These are phyloP conservation scores for Iodosphaeria phyllophila DNA, from an alignment of 2,329 filamentous ascomycete genomes.

Conservation along the genomic window DNA sequence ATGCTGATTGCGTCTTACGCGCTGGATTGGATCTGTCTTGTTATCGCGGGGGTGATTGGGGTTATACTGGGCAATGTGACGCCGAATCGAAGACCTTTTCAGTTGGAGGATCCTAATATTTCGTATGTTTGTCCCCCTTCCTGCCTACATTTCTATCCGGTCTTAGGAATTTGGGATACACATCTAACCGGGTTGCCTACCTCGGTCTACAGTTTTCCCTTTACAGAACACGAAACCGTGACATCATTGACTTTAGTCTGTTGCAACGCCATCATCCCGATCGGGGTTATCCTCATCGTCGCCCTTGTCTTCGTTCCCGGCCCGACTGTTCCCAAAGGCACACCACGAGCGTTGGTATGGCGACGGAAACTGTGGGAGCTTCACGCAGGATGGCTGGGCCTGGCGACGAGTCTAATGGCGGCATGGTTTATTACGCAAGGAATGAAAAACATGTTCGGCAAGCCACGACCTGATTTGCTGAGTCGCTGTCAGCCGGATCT, in stretches of 20 bases:
- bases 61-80: slow-evolving; percentile 36
- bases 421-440: slow-evolving; percentile 70
- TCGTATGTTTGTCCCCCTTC: slow-evolving; percentile 27
- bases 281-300: slow-evolving; percentile 47
- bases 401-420: slow-evolving; percentile 51
- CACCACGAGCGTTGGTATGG: slow-evolving; percentile 49
- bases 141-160: not conserved
- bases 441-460: slow-evolving; percentile 60
- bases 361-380: slow-evolving; percentile 79
- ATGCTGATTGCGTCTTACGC: slow-evolving; percentile 45
- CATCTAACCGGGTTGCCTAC: slow-evolving; percentile 1
- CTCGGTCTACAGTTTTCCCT: slow-evolving; percentile 39
- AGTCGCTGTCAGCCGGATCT: slow-evolving; percentile 62
- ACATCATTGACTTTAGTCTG: slow-evolving; percentile 44
- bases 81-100: slow-evolving; percentile 54
- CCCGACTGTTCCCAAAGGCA: slow-evolving; percentile 40
- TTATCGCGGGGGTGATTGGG: slow-evolving; percentile 39
- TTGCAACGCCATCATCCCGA: slow-evolving; percentile 45
- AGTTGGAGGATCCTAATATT: slow-evolving; percentile 55
- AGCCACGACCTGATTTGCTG: slow-evolving; percentile 66
- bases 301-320: slow-evolving; percentile 56
- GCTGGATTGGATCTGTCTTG: slow-evolving; percentile 55
- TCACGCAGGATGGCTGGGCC: slow-evolving; percentile 69
- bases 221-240: slow-evolving; percentile 52
- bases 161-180: slow-evolving; percentile 1